phyloP scores from a whole-genome alignment of 805 yeast genomes.

The Suhomyces xylopsoci region DNA sequence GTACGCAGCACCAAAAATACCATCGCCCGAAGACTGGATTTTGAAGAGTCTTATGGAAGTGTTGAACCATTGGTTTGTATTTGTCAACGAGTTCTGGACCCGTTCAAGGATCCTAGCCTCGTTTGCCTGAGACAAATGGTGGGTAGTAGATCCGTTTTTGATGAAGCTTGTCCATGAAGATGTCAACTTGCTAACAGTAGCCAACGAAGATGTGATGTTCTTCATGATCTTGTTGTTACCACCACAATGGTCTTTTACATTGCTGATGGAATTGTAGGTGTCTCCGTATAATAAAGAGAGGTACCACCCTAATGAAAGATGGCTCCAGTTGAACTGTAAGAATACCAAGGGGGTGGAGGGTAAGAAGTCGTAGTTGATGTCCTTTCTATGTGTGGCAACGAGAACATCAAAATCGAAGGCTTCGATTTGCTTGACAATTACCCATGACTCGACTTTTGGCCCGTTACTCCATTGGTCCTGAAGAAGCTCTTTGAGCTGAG shows the following conservation, averaged over 20 bases:
- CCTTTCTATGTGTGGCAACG: slow-evolving; percentile 18
- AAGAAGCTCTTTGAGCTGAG: slow-evolving; percentile 28
- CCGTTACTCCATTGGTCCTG: slow-evolving; percentile 25
- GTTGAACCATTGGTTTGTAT: slow-evolving; percentile 51
- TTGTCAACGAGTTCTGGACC: slow-evolving; percentile 27
- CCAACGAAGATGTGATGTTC: slow-evolving; percentile 34
- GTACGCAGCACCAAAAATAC: slow-evolving; percentile 16
- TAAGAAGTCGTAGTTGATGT: slow-evolving; percentile 42
- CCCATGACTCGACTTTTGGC: slow-evolving; percentile 20
- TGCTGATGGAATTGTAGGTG: slow-evolving; percentile 37
- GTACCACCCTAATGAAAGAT: slow-evolving; percentile 72
- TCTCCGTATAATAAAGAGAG: slow-evolving; percentile 60
- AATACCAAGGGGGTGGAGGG: slow-evolving; percentile 41
- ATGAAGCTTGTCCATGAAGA: slow-evolving; percentile 37
- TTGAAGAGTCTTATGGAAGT: slow-evolving; percentile 51
- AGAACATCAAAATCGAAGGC: slow-evolving; percentile 27
- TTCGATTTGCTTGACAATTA: slow-evolving; percentile 42
- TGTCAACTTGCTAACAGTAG: slow-evolving; percentile 38
- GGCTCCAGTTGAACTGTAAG: slow-evolving; percentile 61
- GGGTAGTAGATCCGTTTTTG: slow-evolving; percentile 6
- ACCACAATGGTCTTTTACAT: slow-evolving; percentile 18
- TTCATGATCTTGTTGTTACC: slow-evolving; percentile 34
- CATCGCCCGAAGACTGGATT: slow-evolving; percentile 26
- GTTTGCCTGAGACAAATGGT: slow-evolving; percentile 5
- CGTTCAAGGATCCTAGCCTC: slow-evolving; percentile 17